A percentile compares a stretch with the other conserved stretches of the same genome.
These are phyloP conservation scores for Pythium rhizo-oryzae DNA, from an alignment of 352 stramenopile genomes.

Conservation along the genomic window DNA sequence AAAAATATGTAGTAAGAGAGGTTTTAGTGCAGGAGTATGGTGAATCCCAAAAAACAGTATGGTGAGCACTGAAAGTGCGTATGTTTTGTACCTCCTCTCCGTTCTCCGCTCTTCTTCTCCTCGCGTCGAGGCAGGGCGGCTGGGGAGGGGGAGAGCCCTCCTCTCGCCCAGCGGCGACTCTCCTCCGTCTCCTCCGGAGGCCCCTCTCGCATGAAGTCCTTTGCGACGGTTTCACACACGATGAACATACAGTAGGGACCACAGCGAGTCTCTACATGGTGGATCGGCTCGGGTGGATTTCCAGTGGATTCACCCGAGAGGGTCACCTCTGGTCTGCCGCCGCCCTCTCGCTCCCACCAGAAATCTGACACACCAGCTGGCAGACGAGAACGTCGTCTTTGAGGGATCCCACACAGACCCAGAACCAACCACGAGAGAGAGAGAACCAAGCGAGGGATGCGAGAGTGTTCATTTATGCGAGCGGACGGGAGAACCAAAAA, in stretches of 20 bases:
- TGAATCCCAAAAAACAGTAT: too few species aligned
- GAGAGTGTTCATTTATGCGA: too few species aligned
- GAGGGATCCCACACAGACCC: neutral
- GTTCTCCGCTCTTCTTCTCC: neutral
- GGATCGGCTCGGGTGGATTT: neutral
- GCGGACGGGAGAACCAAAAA: neutral
- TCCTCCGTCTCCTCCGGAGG: too few species aligned
- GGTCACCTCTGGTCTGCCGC: neutral
- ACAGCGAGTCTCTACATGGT: neutral
- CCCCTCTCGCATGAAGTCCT: neutral
- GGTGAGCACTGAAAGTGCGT: too few species aligned
- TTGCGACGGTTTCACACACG: conserved; percentile 5
- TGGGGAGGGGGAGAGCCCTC: neutral
- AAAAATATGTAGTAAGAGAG: too few species aligned
- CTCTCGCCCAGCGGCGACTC: neutral
- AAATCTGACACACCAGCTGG: conserved; percentile 11
- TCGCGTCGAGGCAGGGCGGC: neutral
- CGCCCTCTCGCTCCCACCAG: neutral
- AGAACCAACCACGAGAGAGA: too few species aligned
- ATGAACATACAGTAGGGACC: neutral
- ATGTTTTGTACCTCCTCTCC: neutral
- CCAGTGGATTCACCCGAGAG: neutral
- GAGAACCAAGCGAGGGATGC: too few species aligned
- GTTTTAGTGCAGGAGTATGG: too few species aligned
- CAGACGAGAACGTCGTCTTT: conserved; percentile 14